Base-by-base conservation (phyloP, 2,329 filamentous ascomycete species). In the Aureobasidium leucospermi region DNA sequence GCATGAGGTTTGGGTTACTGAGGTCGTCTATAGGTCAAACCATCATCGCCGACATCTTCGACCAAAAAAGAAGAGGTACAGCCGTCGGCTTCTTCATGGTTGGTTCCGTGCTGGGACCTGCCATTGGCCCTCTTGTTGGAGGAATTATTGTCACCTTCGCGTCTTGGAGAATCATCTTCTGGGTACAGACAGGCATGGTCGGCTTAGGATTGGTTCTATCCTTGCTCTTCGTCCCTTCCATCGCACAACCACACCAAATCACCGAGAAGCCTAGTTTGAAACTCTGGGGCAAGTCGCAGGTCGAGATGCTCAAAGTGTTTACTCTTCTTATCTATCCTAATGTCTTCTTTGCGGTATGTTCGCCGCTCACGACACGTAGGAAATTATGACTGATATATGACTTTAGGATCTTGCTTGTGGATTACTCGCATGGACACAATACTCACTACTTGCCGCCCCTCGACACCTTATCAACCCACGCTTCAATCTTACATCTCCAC, bases 121-220 rank as follows among this genome's bases (percentile, higher is more conserved):
- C 83, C 1, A 7, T 45, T 13, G 59, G 60, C 11, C 81, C 82
- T 1, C 87, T 89, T 64, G 75, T 90, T 6, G 83, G 87, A 59
- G 88, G 87, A 23, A 83, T 89, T 47, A 87, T 91, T 46, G 85
- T 89, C 5, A 89, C 86, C 0, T 89, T 84, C 70, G 78, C 79
- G 5, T 82, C 79, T 3, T 92, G 88, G 88, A 79, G 86, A n/a
- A 81, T 82, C 31, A 88, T 90, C 48, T 89, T 90, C 71, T 90
- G 86, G 84, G 75, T 90, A 0, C 86, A 90, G 67, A 82, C 83
- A 0, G 86, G 80, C 0, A 77, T 89, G 16, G 83, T 83, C 0
- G 85, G 80, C 1, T 66, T 81, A 0, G 85, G 81, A 0, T 75
- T 79, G 0, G 16, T 84, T 0, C 79, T 85, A 0, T 79, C 86